These are phyloP conservation scores for Pseudomicrostroma phylloplanum DNA, from an alignment of 1,284 basidiomycete species.

Conservation along the genomic window DNA sequence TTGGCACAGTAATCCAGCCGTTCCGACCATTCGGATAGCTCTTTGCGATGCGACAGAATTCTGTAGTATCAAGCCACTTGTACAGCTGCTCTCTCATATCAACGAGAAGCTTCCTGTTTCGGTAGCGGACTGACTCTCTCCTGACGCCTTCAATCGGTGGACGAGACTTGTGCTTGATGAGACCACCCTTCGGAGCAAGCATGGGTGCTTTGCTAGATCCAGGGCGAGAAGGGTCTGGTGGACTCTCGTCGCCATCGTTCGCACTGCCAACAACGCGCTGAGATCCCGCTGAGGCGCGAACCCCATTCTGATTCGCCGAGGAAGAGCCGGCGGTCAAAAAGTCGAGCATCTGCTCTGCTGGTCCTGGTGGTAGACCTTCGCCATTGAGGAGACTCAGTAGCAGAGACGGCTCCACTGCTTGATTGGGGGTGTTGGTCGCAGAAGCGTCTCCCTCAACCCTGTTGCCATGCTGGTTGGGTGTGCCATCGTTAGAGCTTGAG, in stretches of 20 bases:
- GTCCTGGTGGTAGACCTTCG: background rate
- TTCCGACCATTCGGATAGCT: background rate
- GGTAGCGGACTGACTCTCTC: slow-evolving; percentile 18
- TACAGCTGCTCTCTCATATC: slow-evolving; percentile 34
- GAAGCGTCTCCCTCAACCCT: background rate
- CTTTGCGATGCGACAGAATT: slow-evolving; percentile 21
- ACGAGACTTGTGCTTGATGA: slow-evolving; percentile 4
- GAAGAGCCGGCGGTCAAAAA: background rate
- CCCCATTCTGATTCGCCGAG: background rate
- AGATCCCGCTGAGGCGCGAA: too few species aligned
- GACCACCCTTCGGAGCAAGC: background rate
- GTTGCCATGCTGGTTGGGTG: background rate
- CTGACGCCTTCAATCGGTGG: slow-evolving; percentile 5
- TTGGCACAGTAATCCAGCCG: slow-evolving; percentile 1
- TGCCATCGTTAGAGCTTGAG: background rate
- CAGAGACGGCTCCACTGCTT: background rate
- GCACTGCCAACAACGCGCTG: background rate
- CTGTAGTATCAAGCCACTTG: slow-evolving; percentile 31
- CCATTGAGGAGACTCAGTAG: background rate
- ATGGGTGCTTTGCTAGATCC: too few species aligned
- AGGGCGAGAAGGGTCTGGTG: too few species aligned
- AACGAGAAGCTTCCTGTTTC: slow-evolving; percentile 32
- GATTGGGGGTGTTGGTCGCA: background rate
- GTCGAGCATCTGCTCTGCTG: slow-evolving; percentile 7
- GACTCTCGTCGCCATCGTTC: background rate